Base-by-base conservation (phyloP, 73 alveolate species). In the Blepharisma japonicum region DNA sequence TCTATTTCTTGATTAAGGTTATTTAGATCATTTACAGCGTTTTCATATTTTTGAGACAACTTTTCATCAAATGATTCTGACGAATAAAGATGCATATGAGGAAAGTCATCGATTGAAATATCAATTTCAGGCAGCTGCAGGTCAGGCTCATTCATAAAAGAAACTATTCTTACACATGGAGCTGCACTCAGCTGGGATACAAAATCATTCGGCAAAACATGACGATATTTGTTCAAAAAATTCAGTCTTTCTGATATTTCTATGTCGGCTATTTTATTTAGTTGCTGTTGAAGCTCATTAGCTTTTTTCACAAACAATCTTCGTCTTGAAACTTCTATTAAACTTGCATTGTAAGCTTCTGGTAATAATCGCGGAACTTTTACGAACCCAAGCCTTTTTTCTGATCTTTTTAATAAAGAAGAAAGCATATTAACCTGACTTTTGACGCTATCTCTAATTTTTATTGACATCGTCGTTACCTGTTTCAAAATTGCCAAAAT, bases 181-280 rank as follows among this genome's bases (percentile, higher is more conserved):
- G 47, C 74, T 14, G 74, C 74, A 5, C 74, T 61, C 2, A 61
- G 74, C 46, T 61, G 74, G 18, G 74, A 39, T n/a, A 61, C 74
- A 61, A 61, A 61, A 25, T 61, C 23, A 61, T 61, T 61, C 0
- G 74, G 74, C 74, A 61, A 25, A n/a, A 61, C 74, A 5, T 61
- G 74, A 8, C 47, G 14, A 4, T 20, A 61, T 25, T 61, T 61
- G 18, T 61, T 39, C 23, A 61, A 61, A 61, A 61, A 61, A 20
- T n/a, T 9, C 47, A 61, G 14, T 25, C 74, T 0, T 39, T 61
- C 74, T 25, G 74, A n/a, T 2, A 25, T 61, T 61, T 61, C 74
- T 18, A 25, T 61, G 0, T 61, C 74, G 23, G 23, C 23, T 9
- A 61, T n/a, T 18, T 18, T 11, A 25, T 25, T 61, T 61, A 61